phyloP scores from a whole-genome alignment of 805 yeast genomes.

The Blastobotrys chiropterorum region DNA sequence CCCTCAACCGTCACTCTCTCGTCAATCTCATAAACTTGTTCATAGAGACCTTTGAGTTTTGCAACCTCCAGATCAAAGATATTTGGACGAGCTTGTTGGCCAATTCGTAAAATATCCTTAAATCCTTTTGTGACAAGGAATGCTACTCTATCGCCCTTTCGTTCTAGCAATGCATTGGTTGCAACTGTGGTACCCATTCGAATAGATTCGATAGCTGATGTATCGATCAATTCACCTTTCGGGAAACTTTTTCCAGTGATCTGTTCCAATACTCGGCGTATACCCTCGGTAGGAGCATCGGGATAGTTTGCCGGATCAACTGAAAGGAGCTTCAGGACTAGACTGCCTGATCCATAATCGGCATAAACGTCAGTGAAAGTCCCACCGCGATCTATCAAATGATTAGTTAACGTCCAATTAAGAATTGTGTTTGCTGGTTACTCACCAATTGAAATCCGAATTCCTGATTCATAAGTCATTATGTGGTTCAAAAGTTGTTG shows the following conservation, averaged over 20 bases:
- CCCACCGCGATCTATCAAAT: slow-evolving; percentile 59
- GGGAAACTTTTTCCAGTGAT: slow-evolving; percentile 52
- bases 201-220: slow-evolving; percentile 50
- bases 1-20: slow-evolving; percentile 85
- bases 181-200: slow-evolving; percentile 96
- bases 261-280: slow-evolving; percentile 65
- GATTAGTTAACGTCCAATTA: not conserved
- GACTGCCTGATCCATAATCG: slow-evolving; percentile 46
- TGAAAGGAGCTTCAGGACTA: slow-evolving; percentile 71
- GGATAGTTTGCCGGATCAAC: slow-evolving; percentile 83
- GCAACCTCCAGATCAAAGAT: slow-evolving; percentile 77
- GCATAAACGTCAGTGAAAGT: slow-evolving; percentile 81
- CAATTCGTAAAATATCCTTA: slow-evolving; percentile 73
- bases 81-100: slow-evolving; percentile 87
- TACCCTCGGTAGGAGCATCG: slow-evolving; percentile 93
- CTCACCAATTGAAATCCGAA: slow-evolving; percentile 21
- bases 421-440: not conserved
- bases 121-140: slow-evolving; percentile 84
- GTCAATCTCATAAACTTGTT: slow-evolving; percentile 74
- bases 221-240: slow-evolving; percentile 51
- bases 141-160: slow-evolving; percentile 88
- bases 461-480: slow-evolving; percentile 7
- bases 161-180: slow-evolving; percentile 86
- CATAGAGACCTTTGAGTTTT: slow-evolving; percentile 67
- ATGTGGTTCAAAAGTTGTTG: too few relatives aligned